These are phyloP conservation scores for Debaryomyces sp. DNA, from an alignment of 1,139 yeast genomes.

Conservation along the genomic window DNA sequence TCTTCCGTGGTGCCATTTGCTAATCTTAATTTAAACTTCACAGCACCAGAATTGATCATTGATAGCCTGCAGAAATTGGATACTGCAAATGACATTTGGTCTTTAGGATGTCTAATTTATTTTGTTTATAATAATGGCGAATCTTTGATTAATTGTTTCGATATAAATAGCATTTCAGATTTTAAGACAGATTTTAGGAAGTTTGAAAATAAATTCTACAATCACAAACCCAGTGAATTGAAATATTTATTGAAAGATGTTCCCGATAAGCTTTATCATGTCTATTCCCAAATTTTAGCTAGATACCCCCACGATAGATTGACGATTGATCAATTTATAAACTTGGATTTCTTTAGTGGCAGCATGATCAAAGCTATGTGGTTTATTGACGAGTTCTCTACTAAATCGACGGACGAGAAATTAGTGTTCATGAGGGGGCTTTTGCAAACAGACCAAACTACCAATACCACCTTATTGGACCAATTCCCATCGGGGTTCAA, in stretches of 20 bases:
- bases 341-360: constrained; percentile 69
- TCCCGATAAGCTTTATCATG: constrained; percentile 36
- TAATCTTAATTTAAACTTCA: constrained; percentile 68
- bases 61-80: constrained; percentile 46
- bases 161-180: constrained; percentile 49
- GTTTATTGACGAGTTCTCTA: constrained; percentile 82
- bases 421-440: constrained; percentile 70
- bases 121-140: constrained; percentile 61
- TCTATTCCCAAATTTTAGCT: constrained; percentile 41
- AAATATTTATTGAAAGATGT: constrained; percentile 48
- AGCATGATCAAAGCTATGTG: constrained; percentile 81
- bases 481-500: constrained; percentile 73
- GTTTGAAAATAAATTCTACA: constrained; percentile 44
- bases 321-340: constrained; percentile 53
- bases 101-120: constrained; percentile 76
- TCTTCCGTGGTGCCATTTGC: constrained; percentile 82
- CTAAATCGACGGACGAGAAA: constrained; percentile 71
- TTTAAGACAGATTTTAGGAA: constrained; percentile 50
- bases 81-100: constrained; percentile 78
- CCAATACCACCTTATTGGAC: constrained; percentile 44
- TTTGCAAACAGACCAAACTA: constrained; percentile 25
- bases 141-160: constrained; percentile 48
- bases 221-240: constrained; percentile 48
- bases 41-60: constrained; percentile 41
- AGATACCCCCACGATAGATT: constrained; percentile 48